These are phyloP conservation scores for Cutaneotrichosporon sp. DNA, from an alignment of 1,284 basidiomycete species.

Conservation along the genomic window DNA sequence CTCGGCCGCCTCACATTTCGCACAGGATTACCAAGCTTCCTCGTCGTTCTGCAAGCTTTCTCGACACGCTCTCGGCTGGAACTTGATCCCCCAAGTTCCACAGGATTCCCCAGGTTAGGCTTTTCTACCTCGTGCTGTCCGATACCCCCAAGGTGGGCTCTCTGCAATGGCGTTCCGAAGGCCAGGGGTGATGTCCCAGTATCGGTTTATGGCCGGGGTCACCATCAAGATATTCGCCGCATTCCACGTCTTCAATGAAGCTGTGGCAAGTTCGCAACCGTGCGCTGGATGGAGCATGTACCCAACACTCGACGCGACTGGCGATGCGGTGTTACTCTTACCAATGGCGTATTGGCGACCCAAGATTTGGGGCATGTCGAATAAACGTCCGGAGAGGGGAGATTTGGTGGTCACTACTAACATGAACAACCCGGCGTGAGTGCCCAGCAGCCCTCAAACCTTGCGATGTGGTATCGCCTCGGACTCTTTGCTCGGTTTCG, in stretches of 20 bases:
- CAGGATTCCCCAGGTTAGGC: no score
- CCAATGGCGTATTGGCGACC: conserved; percentile 55
- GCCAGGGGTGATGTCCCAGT: neutral
- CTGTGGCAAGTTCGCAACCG: conserved; percentile 38
- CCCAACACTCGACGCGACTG: conserved; percentile 65
- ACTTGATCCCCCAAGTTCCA: no score
- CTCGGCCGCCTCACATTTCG: no score
- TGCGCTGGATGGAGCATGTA: conserved; percentile 78
- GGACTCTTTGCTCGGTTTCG: no score
- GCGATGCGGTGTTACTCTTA: conserved; percentile 56
- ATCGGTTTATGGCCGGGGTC: neutral
- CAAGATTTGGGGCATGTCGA: conserved; percentile 17
- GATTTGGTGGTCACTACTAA: conserved; percentile 77
- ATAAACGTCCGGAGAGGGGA: conserved; percentile 62
- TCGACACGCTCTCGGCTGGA: no score
- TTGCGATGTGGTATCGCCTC: no score
- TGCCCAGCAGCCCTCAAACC: conserved; percentile 36
- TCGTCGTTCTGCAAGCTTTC: neutral
- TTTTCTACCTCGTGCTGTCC: no score
- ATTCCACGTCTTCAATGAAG: conserved; percentile 41
- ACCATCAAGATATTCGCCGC: conserved; percentile 16
- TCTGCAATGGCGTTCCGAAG: neutral
- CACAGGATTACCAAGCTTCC: no score
- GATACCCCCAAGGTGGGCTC: no score
- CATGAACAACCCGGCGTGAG: conserved; percentile 61